These are phyloP conservation scores for Rubia yunnanensis DNA, from an alignment of 257 asterid species.

Conservation along the genomic window DNA sequence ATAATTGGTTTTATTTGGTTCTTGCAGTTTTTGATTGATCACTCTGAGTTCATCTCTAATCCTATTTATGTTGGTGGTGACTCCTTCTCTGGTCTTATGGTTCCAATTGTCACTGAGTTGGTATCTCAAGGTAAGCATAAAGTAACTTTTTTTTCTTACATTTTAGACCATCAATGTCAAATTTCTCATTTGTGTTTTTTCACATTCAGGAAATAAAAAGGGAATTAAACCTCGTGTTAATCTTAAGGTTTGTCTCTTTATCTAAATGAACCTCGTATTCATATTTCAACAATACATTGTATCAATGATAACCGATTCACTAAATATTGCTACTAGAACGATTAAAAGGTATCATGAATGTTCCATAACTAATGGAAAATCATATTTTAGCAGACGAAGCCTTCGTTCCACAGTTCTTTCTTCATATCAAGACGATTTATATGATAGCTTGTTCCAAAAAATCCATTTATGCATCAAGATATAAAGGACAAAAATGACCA, in stretches of 20 bases:
- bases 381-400: no score
- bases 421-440: no score
- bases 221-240: conserved; percentile 23
- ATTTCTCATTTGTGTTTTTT: background rate
- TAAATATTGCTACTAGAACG: no score
- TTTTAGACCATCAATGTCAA: background rate
- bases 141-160: background rate
- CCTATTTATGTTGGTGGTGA: conserved; percentile 33
- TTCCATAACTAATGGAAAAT: no score
- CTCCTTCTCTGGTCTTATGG: conserved; percentile 28
- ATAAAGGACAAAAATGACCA: no score
- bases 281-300: no score
- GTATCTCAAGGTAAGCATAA: conserved; percentile 27
- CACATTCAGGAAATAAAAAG: conserved; percentile 27
- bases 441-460: no score
- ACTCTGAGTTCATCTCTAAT: conserved; percentile 28
- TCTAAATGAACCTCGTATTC: no score
- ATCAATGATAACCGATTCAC: no score
- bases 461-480: no score
- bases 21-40: conserved; percentile 33
- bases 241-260: conserved; percentile 23
- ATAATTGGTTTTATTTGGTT: background rate
- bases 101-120: conserved; percentile 24
- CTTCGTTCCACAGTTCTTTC: no score
- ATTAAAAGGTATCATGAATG: no score